Evolutionary conservation across 805 yeast genomes (phyloP), one percentile per base, ranked within the genome.

Genomic region (Candida patagonica): DNA sequence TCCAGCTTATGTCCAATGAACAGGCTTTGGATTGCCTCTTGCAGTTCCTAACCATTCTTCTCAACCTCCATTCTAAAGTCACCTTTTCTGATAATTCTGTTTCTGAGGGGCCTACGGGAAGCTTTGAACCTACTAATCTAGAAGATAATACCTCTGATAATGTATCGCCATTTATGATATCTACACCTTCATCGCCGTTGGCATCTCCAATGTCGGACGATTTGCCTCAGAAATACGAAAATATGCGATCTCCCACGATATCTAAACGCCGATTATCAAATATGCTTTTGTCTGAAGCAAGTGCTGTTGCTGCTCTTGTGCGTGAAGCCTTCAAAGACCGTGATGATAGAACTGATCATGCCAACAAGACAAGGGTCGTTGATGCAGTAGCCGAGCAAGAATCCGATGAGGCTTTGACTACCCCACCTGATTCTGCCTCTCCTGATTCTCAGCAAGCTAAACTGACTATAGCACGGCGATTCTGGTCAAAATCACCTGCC

Each of bases 401-500:
- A 16, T 21, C 19, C n/a, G 36, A 29, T 25, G 41, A 32, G 19
- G 4, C 16, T n/a, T n/a, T n/a, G n/a, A n/a, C n/a, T n/a, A n/a
- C n/a, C n/a, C n/a, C n/a, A n/a, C n/a, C n/a, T 21, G 16, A 16
- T 20, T 10, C 22, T 7, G 30, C 42, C 15, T n/a, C 8, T 16
- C 3, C 7, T 5, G 37, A 33, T 8, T 13, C 37, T 13, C 10
- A 17, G 12, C 26, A 15, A n/a, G 13, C 27, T 23, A 23, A 23
- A 12, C 13, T 13, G 19, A 30, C 42, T 17, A 52, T 58, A 20
- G 46, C 60, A 4, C 43, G 56, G 13, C 45, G 62, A 33, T 58
- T 58, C 45, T 55, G 53, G 51, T 56, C 60, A 10, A 57, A 57
- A 33, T 33, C 48, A 13, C 49, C 53, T 6, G 62, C 63, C 2